Evolutionary conservation across 345 rosid species (phyloP), one percentile per base, ranked within the genome.

Genomic region (Aquilaria malaccensis): DNA sequence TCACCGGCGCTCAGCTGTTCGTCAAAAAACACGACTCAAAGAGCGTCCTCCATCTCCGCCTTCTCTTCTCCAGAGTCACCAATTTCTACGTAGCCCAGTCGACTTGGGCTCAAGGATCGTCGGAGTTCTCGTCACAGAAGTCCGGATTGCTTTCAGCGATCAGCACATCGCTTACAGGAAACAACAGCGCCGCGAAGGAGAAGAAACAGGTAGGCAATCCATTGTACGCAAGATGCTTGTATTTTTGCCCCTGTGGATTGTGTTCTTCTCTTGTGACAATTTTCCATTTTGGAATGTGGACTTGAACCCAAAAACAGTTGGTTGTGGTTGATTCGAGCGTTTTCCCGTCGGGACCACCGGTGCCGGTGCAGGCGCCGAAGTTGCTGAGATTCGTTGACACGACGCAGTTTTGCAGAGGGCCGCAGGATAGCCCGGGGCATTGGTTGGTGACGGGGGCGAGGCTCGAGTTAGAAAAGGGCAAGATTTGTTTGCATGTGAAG

Each of bases 1-100:
- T 94, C 65, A 94, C 97, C 2, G 99, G 99, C 7, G 95, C 87
- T 64, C 92, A 86, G 60, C 91, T 94, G 2, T 87, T 83, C 56
- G 80, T 88, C 2, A 81, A 83, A 58, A 88, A 82, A 66, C 86
- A 83, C n/a, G 69, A 76, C 59, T 78, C 95, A 13, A 88, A 75
- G 59, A 67, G 59, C 1, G 88, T 90, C 48, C 96, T 94, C 59
- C 95, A 94, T 63, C 95, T 94, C 58, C 75, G 89, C 33, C 76
- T 94, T 10, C 66, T 67, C 4, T 94, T 79, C 81, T 83, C 96
- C 56, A 71, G 70, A 69, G 92, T 90, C 15, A 66, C 81, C 1
- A 67, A 70, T 63, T 76, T 70, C 15, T 72, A 30, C 55, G 15
- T 88, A 0, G 80, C 72, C 0, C 83, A 72, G 10, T 81, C 87